A percentile compares a stretch with the other conserved stretches of the same genome.
phyloP scores from a whole-genome alignment of 192 early-diverging fungal genomes.

The Backusella luteola region DNA sequence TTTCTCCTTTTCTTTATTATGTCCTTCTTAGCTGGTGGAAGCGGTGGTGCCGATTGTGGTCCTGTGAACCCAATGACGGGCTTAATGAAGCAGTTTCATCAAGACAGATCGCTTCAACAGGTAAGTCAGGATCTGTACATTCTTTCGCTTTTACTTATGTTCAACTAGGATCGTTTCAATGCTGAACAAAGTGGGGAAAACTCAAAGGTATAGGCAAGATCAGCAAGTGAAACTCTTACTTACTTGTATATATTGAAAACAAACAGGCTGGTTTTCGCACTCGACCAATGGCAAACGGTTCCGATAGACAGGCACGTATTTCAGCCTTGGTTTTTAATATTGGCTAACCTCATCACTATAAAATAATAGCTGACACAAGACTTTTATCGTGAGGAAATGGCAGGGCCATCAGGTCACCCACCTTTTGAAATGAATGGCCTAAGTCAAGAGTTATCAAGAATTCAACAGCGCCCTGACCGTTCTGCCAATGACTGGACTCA shows the following conservation, averaged over 20 bases:
- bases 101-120: conserved; percentile 79
- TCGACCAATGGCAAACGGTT: not conserved
- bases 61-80: conserved; percentile 71
- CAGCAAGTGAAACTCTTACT: not conserved
- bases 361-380: conserved; percentile 51
- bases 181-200: conserved; percentile 24
- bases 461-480: conserved; percentile 19
- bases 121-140: conserved; percentile 32
- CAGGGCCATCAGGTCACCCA: conserved; percentile 24
- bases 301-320: conserved; percentile 23
- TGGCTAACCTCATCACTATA: not conserved
- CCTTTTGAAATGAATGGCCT: conserved; percentile 72
- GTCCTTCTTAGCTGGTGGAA: not conserved
- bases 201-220: conserved; percentile 16
- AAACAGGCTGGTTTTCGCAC: conserved; percentile 16
- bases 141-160: not conserved
- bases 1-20: not conserved
- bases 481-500: conserved; percentile 60
- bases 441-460: conserved; percentile 60
- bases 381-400: conserved; percentile 43
- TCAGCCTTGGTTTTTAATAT: not conserved
- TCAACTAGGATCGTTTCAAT: conserved; percentile 25
- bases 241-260: not conserved
- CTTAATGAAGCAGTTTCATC: conserved; percentile 78
- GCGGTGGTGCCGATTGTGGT: conserved; percentile 67